Evolutionary conservation across 129 eudicot genomes (phyloP), one percentile per base, ranked within the genome.

Genomic region (Tagetes erecta): DNA sequence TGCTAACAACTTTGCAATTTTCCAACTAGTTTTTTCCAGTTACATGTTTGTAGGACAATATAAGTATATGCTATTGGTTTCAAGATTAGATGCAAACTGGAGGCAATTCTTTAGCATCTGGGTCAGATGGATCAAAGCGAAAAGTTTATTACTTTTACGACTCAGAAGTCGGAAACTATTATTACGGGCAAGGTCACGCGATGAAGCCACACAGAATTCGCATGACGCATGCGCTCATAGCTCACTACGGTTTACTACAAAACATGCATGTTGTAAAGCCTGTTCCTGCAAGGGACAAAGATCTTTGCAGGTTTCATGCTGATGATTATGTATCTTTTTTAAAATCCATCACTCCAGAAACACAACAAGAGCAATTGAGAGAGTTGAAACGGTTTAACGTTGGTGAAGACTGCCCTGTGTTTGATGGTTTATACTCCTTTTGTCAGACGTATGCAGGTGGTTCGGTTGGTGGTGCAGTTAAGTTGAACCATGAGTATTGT

Each of bases 191-290:
- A 83, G 97, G 97, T 45, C 97, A 92, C 76, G 89, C 97, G 6
- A 92, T 92, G 97, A 92, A 92, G 88, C 97, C 97, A 30, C 97
- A 92, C 83, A 79, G 97, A 65, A 89, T 92, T 74, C 89, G 97
- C 64, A 91, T 91, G 93, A 87, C 96, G 1, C 96, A 89, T 77
- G 89, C 89, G 42, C 96, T 89, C 0, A 34, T 89, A 42, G 92
- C 92, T 11, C 90, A 89, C 78, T 89, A 89, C 8, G 92, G 92
- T 31, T 71, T 89, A 57, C 87, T 86, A 38, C 87, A 85, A 73
- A 73, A 87, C 72, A 89, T 89, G 96, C 86, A 84, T 14, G 92
- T 89, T 44, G 78, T 86, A 3, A 86, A 84, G 72, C 96, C 96
- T 7, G 75, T 82, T 70, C 86, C 90, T 10, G 92, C 96, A 37